Evolutionary conservation across 352 stramenopile genomes (phyloP).

Genomic region (Phytopythium boreale): DNA sequence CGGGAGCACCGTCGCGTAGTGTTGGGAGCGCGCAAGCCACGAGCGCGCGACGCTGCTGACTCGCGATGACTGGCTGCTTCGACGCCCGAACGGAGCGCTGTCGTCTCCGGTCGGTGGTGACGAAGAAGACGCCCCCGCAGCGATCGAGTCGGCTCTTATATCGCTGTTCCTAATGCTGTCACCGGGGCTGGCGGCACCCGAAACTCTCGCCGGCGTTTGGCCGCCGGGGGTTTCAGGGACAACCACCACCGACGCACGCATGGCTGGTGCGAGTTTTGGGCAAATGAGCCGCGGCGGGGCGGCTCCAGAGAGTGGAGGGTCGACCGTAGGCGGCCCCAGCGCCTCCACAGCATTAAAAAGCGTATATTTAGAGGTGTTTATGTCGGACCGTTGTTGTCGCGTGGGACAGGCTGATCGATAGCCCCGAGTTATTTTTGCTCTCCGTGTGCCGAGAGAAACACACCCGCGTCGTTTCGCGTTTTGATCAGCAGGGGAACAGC

Average conservation of each 20-base stretch:
- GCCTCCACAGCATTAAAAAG: background rate
- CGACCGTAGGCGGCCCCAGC: background rate
- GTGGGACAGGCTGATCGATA: no score
- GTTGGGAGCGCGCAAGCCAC: background rate
- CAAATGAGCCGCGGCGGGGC: background rate
- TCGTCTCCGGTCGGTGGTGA: background rate
- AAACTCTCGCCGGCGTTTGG: conserved; percentile 1
- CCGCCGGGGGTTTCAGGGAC: conserved; percentile 1
- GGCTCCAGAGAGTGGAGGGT: background rate
- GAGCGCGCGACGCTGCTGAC: background rate
- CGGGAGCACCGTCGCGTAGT: background rate
- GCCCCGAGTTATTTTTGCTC: background rate
- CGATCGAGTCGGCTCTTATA: background rate
- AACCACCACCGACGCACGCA: background rate
- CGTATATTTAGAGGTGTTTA: background rate
- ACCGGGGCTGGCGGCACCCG: background rate
- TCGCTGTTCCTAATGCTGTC: background rate
- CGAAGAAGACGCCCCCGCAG: background rate
- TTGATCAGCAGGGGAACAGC: background rate
- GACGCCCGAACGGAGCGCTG: background rate
- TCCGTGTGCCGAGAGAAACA: background rate
- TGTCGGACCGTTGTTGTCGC: no score
- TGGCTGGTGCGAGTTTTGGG: background rate
- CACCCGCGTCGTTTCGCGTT: background rate
- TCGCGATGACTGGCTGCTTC: background rate